phyloP scores from a whole-genome alignment of 2,329 filamentous ascomycete species.

The Waltergamsia citrina region DNA sequence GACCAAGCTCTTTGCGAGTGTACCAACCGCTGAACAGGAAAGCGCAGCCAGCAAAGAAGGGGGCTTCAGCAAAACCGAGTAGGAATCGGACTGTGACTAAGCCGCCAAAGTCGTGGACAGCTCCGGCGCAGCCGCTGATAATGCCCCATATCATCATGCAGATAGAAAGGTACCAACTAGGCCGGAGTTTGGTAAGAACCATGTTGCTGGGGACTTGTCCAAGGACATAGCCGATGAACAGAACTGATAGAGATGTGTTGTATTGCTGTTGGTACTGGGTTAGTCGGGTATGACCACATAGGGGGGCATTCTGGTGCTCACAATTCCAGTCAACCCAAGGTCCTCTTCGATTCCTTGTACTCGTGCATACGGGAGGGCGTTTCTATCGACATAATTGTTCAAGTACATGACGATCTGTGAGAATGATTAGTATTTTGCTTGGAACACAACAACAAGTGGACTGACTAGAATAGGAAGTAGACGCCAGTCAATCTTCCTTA shows the following conservation, averaged over 20 bases:
- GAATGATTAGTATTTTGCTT: neutral
- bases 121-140: slow-evolving; percentile 11
- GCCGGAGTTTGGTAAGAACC: slow-evolving; percentile 31
- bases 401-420: slow-evolving; percentile 3
- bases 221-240: no score
- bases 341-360: slow-evolving; percentile 34
- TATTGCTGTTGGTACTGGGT: no score
- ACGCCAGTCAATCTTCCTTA: slow-evolving; percentile 51
- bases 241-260: no score
- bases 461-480: slow-evolving; percentile 45
- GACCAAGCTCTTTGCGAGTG: slow-evolving; percentile 13
- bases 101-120: slow-evolving; percentile 9
- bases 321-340: slow-evolving; percentile 23
- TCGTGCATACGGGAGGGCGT: slow-evolving; percentile 22
- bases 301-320: slow-evolving; percentile 32
- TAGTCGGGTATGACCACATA: no score
- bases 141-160: slow-evolving; percentile 15
- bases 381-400: slow-evolving; percentile 40
- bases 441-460: neutral
- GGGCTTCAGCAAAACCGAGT: slow-evolving; percentile 9
- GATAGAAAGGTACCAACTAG: slow-evolving; percentile 24
- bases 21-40: slow-evolving; percentile 18
- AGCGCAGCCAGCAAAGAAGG: slow-evolving; percentile 16
- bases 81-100: slow-evolving; percentile 11
- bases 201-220: slow-evolving; percentile 38